Percentiles rank a stretch among this genome's conserved stretches.
phyloP scores from a whole-genome alignment of 2,329 filamentous ascomycete species.

The Grosmannia serpens region DNA sequence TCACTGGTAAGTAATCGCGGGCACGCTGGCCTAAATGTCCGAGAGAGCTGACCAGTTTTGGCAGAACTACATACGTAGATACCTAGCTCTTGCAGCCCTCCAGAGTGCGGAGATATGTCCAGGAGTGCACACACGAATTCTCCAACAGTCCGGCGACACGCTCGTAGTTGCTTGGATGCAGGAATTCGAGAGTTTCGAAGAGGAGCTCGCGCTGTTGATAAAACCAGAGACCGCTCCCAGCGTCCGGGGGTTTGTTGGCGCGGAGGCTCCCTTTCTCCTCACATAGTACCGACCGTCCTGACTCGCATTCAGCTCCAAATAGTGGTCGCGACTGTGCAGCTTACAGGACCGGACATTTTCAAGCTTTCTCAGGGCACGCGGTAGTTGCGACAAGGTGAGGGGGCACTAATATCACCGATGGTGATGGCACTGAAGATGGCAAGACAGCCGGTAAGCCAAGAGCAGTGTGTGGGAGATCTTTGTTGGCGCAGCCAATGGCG shows the following conservation, averaged over 20 bases:
- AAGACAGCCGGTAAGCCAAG: not conserved
- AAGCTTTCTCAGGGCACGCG: not conserved
- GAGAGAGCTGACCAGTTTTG: too few relatives aligned
- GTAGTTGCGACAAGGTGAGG: not conserved
- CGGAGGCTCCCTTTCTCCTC: not conserved
- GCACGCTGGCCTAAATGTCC: too few relatives aligned
- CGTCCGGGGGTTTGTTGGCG: not conserved
- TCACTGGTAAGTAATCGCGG: too few relatives aligned
- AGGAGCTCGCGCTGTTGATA: not conserved
- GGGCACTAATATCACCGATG: not conserved
- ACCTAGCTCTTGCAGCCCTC: not conserved
- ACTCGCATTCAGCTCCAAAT: not conserved
- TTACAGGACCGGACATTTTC: not conserved
- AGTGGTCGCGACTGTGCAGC: not conserved
- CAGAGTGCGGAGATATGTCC: not conserved
- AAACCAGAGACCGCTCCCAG: not conserved
- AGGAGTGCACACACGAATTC: not conserved
- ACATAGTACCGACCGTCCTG: not conserved
- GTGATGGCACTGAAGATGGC: not conserved
- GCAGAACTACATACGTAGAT: not conserved
- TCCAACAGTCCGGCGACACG: not conserved
- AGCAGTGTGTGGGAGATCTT: too few relatives aligned
- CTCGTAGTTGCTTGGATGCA: not conserved
- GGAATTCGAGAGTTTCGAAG: not conserved
- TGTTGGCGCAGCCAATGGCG: too few relatives aligned